Base-by-base conservation (phyloP, 768 basidiomycete genomes). In the Pulveroboletus sp. region DNA sequence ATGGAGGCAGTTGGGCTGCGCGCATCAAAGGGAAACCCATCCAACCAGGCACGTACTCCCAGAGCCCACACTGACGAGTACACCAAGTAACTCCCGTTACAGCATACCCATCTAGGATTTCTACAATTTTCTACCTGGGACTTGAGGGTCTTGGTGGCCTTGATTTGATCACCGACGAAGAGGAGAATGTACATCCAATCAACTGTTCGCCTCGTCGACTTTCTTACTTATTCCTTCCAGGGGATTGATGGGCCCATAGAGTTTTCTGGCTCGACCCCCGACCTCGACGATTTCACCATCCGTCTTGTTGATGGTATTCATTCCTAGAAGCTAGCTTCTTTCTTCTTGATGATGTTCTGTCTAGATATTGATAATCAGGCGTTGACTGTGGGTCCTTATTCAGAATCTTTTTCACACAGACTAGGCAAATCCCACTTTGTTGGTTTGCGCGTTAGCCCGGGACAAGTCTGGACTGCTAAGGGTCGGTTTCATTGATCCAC, bases 1-100 rank as follows among this genome's bases (percentile, higher is more conserved):
- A 90, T 62, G 90, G 90, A 14, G 92, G 93, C 16, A 90, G 87
- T 65, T 94, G 91, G 91, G 90, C 85, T 56, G 85, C 82, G 11
- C 82, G 93, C 47, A 78, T 94, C 55, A 87, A 83, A 61, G 90
- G 91, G 19, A 76, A 81, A 65, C 90, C 91, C 14, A 71, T 95
- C n/a, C 72, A 82, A 50, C 62, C 71, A 53, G 72, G 92, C 90
- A 48, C 17, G 46, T 41, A 29, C 38, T 40, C 32, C 21, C 32
- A 38, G 4, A 29, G 21, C 8, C 34, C 23, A 23, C 31, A 16
- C 41, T 20, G 20, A 19, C 12, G 25, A 38, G 25, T 19, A 48
- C 47, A 79, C 62, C 11, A 34, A 38, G 38, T 62, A 40, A 59
- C 40, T n/a, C 21, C 25, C 36, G 23, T 36, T 40, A 7, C 43